Base-by-base conservation (phyloP, 2,329 filamentous ascomycete species). In the Phoma herbarum region DNA sequence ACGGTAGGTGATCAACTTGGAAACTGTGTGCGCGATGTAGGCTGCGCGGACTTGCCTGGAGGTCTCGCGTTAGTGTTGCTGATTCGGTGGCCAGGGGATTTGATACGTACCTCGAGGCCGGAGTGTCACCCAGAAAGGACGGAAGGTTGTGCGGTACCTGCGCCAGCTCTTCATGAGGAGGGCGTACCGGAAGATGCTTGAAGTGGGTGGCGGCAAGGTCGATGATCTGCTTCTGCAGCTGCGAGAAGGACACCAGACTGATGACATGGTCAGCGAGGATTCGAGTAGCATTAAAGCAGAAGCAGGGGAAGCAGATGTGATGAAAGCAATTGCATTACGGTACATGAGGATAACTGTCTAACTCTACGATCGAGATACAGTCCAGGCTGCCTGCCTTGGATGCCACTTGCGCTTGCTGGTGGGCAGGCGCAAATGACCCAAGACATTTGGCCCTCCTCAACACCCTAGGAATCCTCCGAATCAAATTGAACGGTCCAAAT, bases 11-110 rank as follows among this genome's bases (percentile, higher is more conserved):
- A 86, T 75, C n/a, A 84, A 81, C 55, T 82, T 84, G 14, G 83
- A 85, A 41, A 86, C 78, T n/a, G 82, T 79, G 64, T 85, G 83
- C 56, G 84, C 81, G 26, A 86, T 75, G 64, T 85, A 85, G 22
- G 84, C 82, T 43, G 81, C 76, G 25, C 84, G 82, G 16, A 86
- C 75, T 65, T 84, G 81, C 59, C 80, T 77, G 39, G 11, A 50
- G 26, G 26, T 31, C 7, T 35, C n/a, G 28, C 18, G 26, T 59
- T 41, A 59, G 50, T 37, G 22, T 23, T 26, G 18, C 18, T 11
- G 18, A 18, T 11, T 18, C 12, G 9, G 16, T 20, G 10, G 35
- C 28, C 16, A n/a, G 29, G 9, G 20, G 11, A 16, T 39, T 6
- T 4, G 7, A 37, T 31, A 63, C 71, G 37, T 67, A 75, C 74